phyloP scores from a whole-genome alignment of 768 basidiomycete species.

The Lactifluus pinguis region DNA sequence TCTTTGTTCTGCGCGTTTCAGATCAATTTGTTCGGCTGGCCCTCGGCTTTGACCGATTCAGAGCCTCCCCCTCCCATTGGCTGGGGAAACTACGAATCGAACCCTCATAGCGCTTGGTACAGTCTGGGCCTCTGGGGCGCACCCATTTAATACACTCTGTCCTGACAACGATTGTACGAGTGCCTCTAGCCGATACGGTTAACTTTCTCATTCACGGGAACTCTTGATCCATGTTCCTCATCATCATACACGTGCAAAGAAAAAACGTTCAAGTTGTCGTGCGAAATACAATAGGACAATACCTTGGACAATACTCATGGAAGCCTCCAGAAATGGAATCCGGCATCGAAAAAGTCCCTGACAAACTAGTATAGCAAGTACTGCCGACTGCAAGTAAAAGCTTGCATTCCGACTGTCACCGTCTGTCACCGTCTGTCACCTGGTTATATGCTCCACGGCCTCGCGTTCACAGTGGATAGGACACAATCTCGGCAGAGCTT shows the following conservation, averaged over 20 bases:
- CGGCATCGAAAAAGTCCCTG: background rate
- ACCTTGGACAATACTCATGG: no score
- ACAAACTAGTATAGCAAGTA: background rate
- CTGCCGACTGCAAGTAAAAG: background rate
- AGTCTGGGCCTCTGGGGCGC: background rate
- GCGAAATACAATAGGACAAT: background rate
- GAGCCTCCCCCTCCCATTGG: background rate
- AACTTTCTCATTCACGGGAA: background rate
- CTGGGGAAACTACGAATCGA: background rate
- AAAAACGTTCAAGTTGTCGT: background rate
- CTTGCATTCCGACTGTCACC: background rate
- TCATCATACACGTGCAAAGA: background rate
- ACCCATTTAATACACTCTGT: background rate
- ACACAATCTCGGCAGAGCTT: background rate
- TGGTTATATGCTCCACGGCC: background rate
- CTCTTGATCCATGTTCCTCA: background rate
- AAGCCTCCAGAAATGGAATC: background rate
- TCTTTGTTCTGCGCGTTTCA: background rate
- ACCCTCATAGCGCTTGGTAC: no score
- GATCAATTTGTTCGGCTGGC: background rate
- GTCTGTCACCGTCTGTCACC: background rate
- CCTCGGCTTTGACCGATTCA: slow-evolving; percentile 1
- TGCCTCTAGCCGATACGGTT: background rate
- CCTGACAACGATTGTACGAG: background rate
- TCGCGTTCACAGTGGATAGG: background rate